A percentile compares a stretch with the other conserved stretches of the same genome.
phyloP scores from a whole-genome alignment of 345 rosid species.

The Eucalyptus grandis region DNA sequence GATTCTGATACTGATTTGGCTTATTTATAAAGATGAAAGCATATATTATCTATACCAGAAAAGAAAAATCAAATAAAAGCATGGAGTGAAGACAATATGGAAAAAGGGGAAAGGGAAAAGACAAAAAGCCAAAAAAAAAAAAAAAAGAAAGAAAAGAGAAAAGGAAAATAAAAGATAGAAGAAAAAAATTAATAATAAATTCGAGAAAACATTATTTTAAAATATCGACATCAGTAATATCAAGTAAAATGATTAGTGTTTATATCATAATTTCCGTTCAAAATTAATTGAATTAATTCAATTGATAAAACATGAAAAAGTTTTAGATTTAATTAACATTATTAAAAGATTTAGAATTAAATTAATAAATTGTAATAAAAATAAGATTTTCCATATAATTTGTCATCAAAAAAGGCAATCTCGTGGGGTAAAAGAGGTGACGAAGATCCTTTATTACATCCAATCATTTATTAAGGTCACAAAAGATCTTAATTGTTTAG shows the following conservation, averaged over 20 bases:
- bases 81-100: background rate
- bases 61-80: background rate
- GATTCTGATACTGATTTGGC: background rate
- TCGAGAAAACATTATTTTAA: no score
- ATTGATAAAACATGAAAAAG: no score
- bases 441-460: background rate
- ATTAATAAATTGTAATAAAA: no score
- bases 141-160: no score
- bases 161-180: no score
- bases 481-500: background rate
- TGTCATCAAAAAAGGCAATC: background rate
- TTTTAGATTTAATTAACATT: rapidly evolving
- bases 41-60: background rate
- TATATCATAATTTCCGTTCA: rapidly evolving
- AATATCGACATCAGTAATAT: no score
- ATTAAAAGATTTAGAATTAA: no score
- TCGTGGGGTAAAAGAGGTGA: background rate
- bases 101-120: background rate
- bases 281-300: rapidly evolving
- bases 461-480: background rate
- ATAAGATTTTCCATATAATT: no score
- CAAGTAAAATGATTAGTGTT: rapidly evolving
- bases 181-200: no score
- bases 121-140: no score
- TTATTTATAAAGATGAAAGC: background rate